Conservation (phyloP, 345 rosid species). For the Litchi chinensis region DNA sequence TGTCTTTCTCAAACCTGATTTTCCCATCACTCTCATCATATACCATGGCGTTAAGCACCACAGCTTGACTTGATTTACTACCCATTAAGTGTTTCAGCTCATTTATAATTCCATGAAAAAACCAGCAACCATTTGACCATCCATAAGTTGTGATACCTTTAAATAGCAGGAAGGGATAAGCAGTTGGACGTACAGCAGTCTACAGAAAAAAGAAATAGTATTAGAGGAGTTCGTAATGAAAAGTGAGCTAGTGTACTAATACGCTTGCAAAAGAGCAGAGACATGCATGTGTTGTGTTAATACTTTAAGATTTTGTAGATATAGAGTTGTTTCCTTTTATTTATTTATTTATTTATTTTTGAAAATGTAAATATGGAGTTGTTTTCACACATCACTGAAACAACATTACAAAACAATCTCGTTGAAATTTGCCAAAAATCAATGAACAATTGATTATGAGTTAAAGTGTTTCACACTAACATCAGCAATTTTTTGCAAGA, state of each 20-base stretch:
- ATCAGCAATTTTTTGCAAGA: background rate
- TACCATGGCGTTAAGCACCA: slow-evolving; percentile 43
- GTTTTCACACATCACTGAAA: background rate
- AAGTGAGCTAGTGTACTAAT: background rate
- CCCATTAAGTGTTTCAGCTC: slow-evolving; percentile 32
- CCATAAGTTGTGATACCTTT: slow-evolving; percentile 45
- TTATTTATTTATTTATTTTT: no score
- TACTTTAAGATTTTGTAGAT: background rate
- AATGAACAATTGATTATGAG: background rate
- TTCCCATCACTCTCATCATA: slow-evolving; percentile 44
- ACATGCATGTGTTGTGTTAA: background rate
- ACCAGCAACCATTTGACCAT: slow-evolving; percentile 45
- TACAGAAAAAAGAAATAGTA: slow-evolving; percentile 4
- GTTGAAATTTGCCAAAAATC: background rate
- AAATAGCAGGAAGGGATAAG: slow-evolving; percentile 42
- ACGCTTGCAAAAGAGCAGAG: background rate
- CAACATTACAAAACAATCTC: background rate
- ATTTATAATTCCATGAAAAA: slow-evolving; percentile 42
- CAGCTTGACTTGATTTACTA: slow-evolving; percentile 35
- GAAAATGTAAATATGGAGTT: no score
- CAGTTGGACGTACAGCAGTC: slow-evolving; percentile 47
- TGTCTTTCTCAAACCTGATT: slow-evolving; percentile 29
- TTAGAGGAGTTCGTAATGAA: background rate
- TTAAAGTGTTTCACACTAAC: background rate
- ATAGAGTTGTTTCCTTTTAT: no score